A percentile compares a stretch with the other conserved stretches of the same genome.
Evolutionary conservation across 768 basidiomycete species (phyloP).

Genomic region (Mycena epipterygia): DNA sequence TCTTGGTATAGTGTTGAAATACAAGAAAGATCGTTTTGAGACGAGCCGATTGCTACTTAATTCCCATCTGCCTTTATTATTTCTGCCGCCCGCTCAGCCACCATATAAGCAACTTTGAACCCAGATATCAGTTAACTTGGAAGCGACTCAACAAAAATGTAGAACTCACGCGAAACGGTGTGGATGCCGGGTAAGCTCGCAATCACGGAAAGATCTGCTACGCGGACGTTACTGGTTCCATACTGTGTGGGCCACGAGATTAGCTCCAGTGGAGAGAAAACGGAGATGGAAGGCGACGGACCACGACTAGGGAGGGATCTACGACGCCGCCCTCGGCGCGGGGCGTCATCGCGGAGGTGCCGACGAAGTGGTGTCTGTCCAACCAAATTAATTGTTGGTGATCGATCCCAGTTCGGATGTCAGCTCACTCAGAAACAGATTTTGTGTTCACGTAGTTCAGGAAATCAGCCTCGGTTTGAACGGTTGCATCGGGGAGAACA

Average conservation of each 20-base stretch:
- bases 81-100: slow-evolving; percentile 27
- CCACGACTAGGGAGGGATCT: slow-evolving; percentile 29
- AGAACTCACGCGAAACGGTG: slow-evolving; percentile 33
- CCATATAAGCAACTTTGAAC: slow-evolving; percentile 22
- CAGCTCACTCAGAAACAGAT: slow-evolving; percentile 26
- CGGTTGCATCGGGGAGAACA: slow-evolving; percentile 16
- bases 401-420: too few relatives aligned
- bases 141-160: not conserved
- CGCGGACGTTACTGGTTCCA: slow-evolving; percentile 56
- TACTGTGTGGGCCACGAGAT: too few relatives aligned
- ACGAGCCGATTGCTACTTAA: too few relatives aligned
- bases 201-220: slow-evolving; percentile 55
- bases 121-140: not conserved
- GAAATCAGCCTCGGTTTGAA: slow-evolving; percentile 29
- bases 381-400: not conserved
- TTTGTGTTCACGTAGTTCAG: slow-evolving; percentile 22
- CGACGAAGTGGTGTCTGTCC: slow-evolving; percentile 26
- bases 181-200: slow-evolving; percentile 48
- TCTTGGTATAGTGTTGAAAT: too few relatives aligned
- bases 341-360: slow-evolving; percentile 24
- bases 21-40: too few relatives aligned
- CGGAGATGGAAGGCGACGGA: not conserved
- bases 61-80: slow-evolving; percentile 5
- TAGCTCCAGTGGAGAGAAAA: not conserved
- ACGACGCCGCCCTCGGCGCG: slow-evolving; percentile 27